These are phyloP conservation scores for Ascochyta rabiei DNA, from an alignment of 2,329 filamentous ascomycete species.

Conservation along the genomic window DNA sequence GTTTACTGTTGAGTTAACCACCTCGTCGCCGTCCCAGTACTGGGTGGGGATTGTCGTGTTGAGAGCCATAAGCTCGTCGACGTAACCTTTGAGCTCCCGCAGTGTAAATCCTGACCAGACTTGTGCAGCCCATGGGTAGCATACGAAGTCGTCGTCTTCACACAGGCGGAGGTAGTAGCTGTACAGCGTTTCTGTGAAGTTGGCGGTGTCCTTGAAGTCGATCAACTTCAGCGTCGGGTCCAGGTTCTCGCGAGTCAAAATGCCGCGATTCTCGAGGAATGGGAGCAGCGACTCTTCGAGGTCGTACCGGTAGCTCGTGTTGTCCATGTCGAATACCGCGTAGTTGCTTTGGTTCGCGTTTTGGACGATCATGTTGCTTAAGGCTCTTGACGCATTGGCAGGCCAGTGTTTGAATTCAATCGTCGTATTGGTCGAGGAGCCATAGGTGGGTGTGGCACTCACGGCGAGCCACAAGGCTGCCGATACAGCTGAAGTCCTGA, in stretches of 20 bases:
- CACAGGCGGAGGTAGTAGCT: conserved; percentile 41
- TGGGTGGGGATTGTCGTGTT: conserved; percentile 31
- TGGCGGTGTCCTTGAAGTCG: conserved; percentile 41
- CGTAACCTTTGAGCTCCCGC: conserved; percentile 33
- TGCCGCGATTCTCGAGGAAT: conserved; percentile 40
- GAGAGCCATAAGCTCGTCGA: conserved; percentile 38
- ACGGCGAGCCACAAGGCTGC: conserved; percentile 31
- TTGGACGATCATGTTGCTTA: conserved; percentile 35
- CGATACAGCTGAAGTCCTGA: conserved; percentile 16
- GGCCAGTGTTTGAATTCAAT: conserved; percentile 35
- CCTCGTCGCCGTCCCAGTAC: conserved; percentile 37
- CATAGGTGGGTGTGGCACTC: conserved; percentile 24
- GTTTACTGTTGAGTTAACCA: conserved; percentile 25
- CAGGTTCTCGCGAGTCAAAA: conserved; percentile 37
- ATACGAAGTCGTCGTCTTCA: conserved; percentile 38
- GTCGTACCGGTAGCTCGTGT: conserved; percentile 40
- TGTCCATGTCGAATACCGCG: conserved; percentile 43
- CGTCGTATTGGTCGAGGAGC: conserved; percentile 17
- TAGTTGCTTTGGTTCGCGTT: conserved; percentile 42
- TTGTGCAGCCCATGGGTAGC: conserved; percentile 41
- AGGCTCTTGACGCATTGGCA: conserved; percentile 31
- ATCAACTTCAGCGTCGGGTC: conserved; percentile 39
- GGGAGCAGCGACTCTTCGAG: conserved; percentile 39
- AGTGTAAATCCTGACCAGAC: conserved; percentile 38
- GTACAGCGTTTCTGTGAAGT: conserved; percentile 39